phyloP scores from a whole-genome alignment of 768 basidiomycete species.

The Mrakia hoshinonis region DNA sequence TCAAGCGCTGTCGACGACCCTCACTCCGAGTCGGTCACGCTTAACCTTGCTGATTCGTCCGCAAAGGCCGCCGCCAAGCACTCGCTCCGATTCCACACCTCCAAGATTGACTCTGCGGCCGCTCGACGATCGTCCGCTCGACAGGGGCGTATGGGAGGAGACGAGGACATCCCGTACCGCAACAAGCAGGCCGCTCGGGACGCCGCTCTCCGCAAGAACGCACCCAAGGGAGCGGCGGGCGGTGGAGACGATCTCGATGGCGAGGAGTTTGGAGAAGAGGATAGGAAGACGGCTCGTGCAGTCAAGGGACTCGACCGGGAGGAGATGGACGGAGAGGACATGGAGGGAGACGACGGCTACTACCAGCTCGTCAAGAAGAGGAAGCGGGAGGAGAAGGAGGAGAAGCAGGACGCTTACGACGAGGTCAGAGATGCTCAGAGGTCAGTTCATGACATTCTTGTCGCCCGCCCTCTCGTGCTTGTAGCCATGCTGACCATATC shows the following conservation, averaged over 20 bases:
- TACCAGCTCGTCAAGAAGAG: constrained; percentile 79
- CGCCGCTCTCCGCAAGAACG: constrained; percentile 45
- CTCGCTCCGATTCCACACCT: constrained; percentile 83
- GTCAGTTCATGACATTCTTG: constrained; percentile 44
- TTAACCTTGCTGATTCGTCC: constrained; percentile 62
- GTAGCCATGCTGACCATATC: not conserved
- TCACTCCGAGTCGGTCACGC: constrained; percentile 64
- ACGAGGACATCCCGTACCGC: constrained; percentile 88
- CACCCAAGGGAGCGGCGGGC: constrained; percentile 58
- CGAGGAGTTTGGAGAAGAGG: constrained; percentile 37
- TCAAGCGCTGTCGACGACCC: constrained; percentile 35
- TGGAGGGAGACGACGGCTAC: constrained; percentile 58
- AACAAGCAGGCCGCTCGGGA: constrained; percentile 50
- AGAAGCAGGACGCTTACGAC: constrained; percentile 76
- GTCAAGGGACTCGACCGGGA: constrained; percentile 38
- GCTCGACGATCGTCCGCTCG: constrained; percentile 67
- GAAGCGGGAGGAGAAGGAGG: constrained; percentile 61
- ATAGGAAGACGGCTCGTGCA: constrained; percentile 29
- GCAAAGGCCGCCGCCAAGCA: constrained; percentile 78
- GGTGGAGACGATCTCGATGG: constrained; percentile 37
- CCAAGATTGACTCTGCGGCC: constrained; percentile 74
- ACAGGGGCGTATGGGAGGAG: constrained; percentile 65
- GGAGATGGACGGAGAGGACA: constrained; percentile 42
- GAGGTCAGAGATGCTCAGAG: constrained; percentile 50
- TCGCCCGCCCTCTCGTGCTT: not conserved